Evolutionary conservation across 192 early-diverging fungal genomes (phyloP), one percentile per base, ranked within the genome.

Genomic region (Spinellus fusiger): DNA sequence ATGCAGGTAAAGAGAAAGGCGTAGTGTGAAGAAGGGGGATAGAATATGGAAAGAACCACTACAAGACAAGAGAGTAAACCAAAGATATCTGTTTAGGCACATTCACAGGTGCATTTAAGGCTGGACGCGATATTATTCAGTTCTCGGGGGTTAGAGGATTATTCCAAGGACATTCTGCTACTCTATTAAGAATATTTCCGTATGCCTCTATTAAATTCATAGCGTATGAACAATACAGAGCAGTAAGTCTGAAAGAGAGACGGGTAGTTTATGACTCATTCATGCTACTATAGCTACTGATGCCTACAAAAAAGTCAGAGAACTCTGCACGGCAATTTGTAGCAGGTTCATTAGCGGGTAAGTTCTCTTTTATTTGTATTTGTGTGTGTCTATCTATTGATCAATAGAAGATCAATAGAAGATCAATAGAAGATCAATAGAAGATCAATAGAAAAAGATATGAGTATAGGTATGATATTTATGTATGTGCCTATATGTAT

Each of bases 141-240:
- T 67, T 75, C 13, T 78, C 82, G 69, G 96, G 96, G 0, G 29
- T 88, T 2, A 73, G 72, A 3, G 94, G 93, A 5, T 78, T 99
- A 22, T 96, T 94, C 59, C 93, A 95, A 76, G 96, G 96, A 35
- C 94, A 99, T 67, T 92, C 86, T 20, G 94, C 92, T 37, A 95
- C 94, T 29, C 74, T 99, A 4, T 76, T 95, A 1, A 77, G 96
- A 27, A 96, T 99, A 59, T 97, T 97, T 70, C 96, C 96, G 4
- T 99, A 97, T 65, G 91, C 93, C 0, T 91, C 94, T 8, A 90
- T 99, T 70, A 97, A 97, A 70, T 99, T 96, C 66, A 93, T 96
- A 83, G 86, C 87, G 7, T 95, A 92, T 70, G 96, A 99, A 77
- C 94, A 99, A 73, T 87, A 85, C 59, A 79, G 82, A 59, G 59